Base-by-base conservation (phyloP, 108 stramenopile genomes). In the Fragilaria radians region DNA sequence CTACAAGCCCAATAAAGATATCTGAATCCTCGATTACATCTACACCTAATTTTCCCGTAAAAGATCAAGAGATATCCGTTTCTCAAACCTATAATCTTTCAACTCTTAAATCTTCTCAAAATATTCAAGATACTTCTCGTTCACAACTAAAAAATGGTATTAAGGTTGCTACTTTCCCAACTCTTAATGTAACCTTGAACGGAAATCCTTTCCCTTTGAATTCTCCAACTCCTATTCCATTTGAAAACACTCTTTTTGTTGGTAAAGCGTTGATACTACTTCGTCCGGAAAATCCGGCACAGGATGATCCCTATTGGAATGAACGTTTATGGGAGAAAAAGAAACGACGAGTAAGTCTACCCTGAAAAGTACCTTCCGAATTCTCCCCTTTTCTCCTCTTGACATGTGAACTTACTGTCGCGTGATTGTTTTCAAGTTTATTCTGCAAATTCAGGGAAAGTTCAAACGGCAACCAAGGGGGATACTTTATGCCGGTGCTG, bases 361-460 rank as follows among this genome's bases (percentile, higher is more conserved):
- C 51, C 18, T 28, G 25, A 11, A 11, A 52, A 26, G 11, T 7
- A 14, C 51, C 18, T 7, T 11, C 14, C 9, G 51, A 7, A 11
- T 52, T 52, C 18, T 52, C 26, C 14, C 23, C 14, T 52, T 52
- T 36, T 1, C 33, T 62, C n/a, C n/a, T 31, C 22, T 25, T 28
- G 36, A 36, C 30, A 63, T 54, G 26, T 27, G 30, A 48, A 5
- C 31, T 5, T 1, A 26, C 31, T 32, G 30, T 24, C 42, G 32
- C 27, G 53, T 54, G 31, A 21, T 31, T 34, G 45, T 3, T 25
- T 2, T 31, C 36, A 7, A 65, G 67, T 73, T 80, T 27, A 65
- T 86, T 26, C 55, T 87, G 21, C 86, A 89, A 71, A 56, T 89
- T 2, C 91, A 93, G 58, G 91, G 91, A 30, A 79, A 81, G 27